Conservation (phyloP, 2,329 filamentous ascomycete genomes). For the Botrytis hyacinthi region DNA sequence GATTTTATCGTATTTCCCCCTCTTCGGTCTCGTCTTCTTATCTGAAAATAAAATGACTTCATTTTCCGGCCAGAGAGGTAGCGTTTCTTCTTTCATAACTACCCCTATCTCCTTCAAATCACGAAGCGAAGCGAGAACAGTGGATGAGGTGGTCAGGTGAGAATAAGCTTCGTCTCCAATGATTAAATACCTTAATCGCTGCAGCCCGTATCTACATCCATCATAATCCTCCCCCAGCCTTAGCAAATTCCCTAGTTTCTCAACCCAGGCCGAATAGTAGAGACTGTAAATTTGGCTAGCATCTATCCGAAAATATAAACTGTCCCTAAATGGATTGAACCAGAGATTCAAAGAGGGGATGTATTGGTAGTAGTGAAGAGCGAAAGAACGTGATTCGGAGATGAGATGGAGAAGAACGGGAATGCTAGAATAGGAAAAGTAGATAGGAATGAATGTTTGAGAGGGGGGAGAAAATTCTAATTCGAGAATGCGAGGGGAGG, state of each 20-base stretch:
- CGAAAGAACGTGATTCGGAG: conserved; percentile 4
- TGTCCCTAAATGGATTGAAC: neutral
- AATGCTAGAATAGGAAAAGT: conserved; percentile 2
- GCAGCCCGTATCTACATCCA: neutral
- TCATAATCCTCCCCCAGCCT: neutral
- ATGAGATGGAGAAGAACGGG: neutral
- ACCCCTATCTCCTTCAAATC: conserved; percentile 4
- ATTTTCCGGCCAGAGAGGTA: neutral
- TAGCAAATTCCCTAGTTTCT: neutral
- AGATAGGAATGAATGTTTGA: conserved; percentile 2
- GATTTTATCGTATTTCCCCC: neutral
- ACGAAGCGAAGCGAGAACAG: neutral
- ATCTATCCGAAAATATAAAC: neutral
- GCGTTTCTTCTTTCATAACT: neutral
- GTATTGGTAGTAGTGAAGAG: conserved; percentile 8
- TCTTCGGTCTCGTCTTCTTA: neutral
- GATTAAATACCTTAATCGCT: neutral
- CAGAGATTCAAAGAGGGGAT: neutral
- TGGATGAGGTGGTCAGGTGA: neutral
- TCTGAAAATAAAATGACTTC: neutral
- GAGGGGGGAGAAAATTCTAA: neutral
- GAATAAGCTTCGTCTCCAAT: neutral
- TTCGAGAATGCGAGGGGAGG: neutral
- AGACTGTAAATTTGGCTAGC: neutral
- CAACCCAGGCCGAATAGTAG: neutral